phyloP scores from a whole-genome alignment of 441 rosid genomes.

The Mallotus repandus region DNA sequence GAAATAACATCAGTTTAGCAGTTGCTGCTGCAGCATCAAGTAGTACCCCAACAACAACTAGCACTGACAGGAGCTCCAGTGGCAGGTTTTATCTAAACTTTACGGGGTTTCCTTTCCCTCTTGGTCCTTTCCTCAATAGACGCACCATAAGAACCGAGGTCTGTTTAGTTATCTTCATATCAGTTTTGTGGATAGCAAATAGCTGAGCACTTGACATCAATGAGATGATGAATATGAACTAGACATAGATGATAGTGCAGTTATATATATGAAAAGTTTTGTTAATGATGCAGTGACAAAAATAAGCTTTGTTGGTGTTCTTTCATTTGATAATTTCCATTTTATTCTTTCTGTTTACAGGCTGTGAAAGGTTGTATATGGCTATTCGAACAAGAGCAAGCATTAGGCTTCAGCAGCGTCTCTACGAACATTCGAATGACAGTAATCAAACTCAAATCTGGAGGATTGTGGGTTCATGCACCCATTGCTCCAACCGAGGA shows the following conservation, averaged over 20 bases:
- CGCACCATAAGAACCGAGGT: slow-evolving; percentile 90
- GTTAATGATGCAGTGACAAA: background rate
- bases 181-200: background rate
- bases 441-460: slow-evolving; percentile 90
- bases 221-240: background rate
- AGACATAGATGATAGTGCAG: background rate
- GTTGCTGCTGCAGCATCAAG: slow-evolving; percentile 61
- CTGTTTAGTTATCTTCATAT: slow-evolving; percentile 20
- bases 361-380: slow-evolving; percentile 83
- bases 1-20: slow-evolving; percentile 38
- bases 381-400: slow-evolving; percentile 98
- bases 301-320: background rate
- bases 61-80: slow-evolving; percentile 26
- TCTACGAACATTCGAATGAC: slow-evolving; percentile 93
- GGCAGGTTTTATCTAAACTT: slow-evolving; percentile 77
- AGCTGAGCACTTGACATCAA: background rate
- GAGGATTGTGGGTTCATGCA: slow-evolving; percentile 99
- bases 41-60: slow-evolving; percentile 27
- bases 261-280: too few species aligned
- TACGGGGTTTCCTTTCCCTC: slow-evolving; percentile 97
- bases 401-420: slow-evolving; percentile 97
- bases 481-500: slow-evolving; percentile 97
- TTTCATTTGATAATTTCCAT: slow-evolving; percentile 1
- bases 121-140: slow-evolving; percentile 93
- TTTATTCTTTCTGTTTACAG: slow-evolving; percentile 33